Evolutionary conservation across 495 filamentous ascomycete genomes (phyloP).

Genomic region (Aspergillus haitiensis): DNA sequence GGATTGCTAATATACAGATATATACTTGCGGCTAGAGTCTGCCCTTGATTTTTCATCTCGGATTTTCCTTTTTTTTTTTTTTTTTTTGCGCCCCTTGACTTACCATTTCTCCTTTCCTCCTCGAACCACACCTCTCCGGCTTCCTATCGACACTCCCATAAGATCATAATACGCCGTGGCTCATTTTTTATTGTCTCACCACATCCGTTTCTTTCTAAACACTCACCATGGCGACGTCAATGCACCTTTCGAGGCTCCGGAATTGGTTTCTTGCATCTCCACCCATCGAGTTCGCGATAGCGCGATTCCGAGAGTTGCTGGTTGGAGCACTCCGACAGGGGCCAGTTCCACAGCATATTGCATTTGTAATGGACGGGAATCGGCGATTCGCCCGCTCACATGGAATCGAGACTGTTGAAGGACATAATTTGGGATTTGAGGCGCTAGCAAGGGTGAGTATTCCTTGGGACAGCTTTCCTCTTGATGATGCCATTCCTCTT

Average conservation of each 20-base stretch:
- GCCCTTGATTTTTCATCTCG: background rate
- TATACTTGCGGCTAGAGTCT: conserved; percentile 18
- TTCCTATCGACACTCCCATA: conserved; percentile 1
- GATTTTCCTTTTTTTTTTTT: background rate
- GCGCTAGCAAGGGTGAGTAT: conserved; percentile 73
- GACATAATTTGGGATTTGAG: conserved; percentile 96
- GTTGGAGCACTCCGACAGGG: conserved; percentile 88
- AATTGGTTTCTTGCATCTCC: conserved; percentile 90
- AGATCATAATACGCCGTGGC: background rate
- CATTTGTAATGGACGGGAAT: conserved; percentile 99
- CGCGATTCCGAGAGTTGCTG: conserved; percentile 70
- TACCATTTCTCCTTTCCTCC: conserved; percentile 5
- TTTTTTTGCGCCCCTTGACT: conserved; percentile 1
- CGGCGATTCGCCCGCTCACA: conserved; percentile 83
- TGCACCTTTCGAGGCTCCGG: conserved; percentile 71
- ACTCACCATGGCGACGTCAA: conserved; percentile 47
- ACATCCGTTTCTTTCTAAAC: conserved; percentile 2
- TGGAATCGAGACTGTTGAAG: conserved; percentile 94
- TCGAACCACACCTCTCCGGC: conserved; percentile 16
- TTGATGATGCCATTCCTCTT: too few species aligned
- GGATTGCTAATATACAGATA: conserved; percentile 8
- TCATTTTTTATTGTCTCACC: background rate
- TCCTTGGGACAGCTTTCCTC: background rate
- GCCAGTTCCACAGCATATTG: conserved; percentile 88
- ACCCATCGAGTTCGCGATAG: conserved; percentile 79